phyloP scores from a whole-genome alignment of 306 rosid genomes.

The Glycine soja region DNA sequence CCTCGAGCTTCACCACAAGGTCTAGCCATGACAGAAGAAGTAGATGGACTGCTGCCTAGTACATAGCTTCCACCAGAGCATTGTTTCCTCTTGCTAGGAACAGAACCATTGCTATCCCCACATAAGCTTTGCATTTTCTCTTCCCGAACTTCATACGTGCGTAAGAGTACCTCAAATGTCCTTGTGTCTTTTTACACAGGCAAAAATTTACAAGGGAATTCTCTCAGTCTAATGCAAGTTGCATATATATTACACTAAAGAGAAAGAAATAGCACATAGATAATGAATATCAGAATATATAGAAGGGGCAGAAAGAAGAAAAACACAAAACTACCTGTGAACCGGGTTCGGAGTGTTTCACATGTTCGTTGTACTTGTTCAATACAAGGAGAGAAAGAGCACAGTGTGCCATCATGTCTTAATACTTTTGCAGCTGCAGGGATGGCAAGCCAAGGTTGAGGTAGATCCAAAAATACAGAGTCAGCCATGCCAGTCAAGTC shows the following conservation, averaged over 20 bases:
- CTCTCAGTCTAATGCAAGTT: conserved; percentile 19
- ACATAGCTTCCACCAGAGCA: conserved; percentile 63
- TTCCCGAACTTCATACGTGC: conserved; percentile 78
- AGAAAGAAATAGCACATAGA: conserved; percentile 8
- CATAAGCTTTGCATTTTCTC: conserved; percentile 50
- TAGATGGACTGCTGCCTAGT: conserved; percentile 6
- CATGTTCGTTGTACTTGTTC: conserved; percentile 83
- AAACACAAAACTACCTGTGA: conserved; percentile 64
- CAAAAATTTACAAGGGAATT: neutral
- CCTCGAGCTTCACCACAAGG: conserved; percentile 84
- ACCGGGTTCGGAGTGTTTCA: conserved; percentile 66
- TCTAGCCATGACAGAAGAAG: conserved; percentile 68
- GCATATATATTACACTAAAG: neutral
- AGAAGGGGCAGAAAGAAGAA: neutral
- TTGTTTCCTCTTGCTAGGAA: conserved; percentile 73
- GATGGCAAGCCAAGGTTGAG: conserved; percentile 91
- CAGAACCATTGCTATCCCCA: conserved; percentile 44
- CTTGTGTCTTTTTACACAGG: conserved; percentile 65
- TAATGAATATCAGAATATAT: neutral
- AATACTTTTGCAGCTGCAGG: conserved; percentile 80
- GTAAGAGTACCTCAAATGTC: conserved; percentile 88
- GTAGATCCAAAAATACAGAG: conserved; percentile 84
- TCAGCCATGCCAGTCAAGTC: conserved; percentile 67
- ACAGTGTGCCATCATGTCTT: conserved; percentile 72
- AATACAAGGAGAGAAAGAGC: conserved; percentile 88